Base-by-base conservation (phyloP, 768 basidiomycete genomes). In the Termitomyces sp. region DNA sequence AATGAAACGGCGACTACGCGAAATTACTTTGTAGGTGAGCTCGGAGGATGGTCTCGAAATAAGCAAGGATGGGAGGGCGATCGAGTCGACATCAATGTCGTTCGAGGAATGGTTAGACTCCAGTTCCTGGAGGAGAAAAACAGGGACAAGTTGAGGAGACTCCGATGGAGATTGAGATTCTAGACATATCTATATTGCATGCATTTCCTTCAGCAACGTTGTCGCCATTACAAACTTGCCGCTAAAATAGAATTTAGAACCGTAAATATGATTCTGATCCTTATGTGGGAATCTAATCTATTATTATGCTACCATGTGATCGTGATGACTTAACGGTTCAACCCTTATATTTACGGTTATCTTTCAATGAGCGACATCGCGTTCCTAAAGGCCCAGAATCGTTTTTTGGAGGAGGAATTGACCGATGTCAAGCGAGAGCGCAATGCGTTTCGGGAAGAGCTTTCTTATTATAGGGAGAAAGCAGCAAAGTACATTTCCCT, bases 1-100 rank as follows among this genome's bases (percentile, higher is more conserved):
- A 67, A 61, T 41, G 74, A 74, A 59, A 70, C 68, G 26, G 62
- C 65, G 7, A 62, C 60, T 17, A 57, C 64, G 24, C 62, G 71
- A 32, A 68, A 67, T 8, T 72, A 70, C 51, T 76, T 72, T 52
- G 63, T 74, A 32, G 72, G 74, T 0, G 65, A 65, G 53, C 59
- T 71, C 48, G 67, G 65, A 0, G 63, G 58, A 26, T 62, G 58
- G 61, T 42, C 46, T 12, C 58, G 53, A 53, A 59, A 56, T 35
- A 60, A 60, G 32, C 60, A 62, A 42, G 58, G 60, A 40, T 65
- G 65, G 65, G 63, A 64, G 17, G 66, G 68, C 3, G 68, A 68
- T 48, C 63, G 59, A 4, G 58, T 63, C 5, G 64, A 68, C 47
- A 43, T 67, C 1, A 40, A 47, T 26, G 62, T 66, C 17, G 57